These are phyloP conservation scores for Rhynchosporium graminicola DNA, from an alignment of 2,329 filamentous ascomycete genomes.

Conservation along the genomic window DNA sequence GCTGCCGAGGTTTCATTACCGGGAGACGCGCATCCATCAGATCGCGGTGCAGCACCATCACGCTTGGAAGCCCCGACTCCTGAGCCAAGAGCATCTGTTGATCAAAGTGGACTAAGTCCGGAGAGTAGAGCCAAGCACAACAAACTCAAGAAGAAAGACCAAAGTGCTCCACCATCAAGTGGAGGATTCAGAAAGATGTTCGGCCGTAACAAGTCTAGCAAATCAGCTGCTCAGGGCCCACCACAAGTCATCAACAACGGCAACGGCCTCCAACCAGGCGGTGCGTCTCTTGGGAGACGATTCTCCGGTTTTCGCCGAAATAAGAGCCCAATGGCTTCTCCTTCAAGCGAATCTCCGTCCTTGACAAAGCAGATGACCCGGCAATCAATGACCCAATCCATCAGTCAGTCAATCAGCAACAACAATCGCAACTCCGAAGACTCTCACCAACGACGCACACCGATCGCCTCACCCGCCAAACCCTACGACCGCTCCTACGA, in stretches of 20 bases:
- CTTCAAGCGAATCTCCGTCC: slow-evolving; percentile 30
- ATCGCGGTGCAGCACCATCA: slow-evolving; percentile 27
- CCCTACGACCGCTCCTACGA: slow-evolving; percentile 46
- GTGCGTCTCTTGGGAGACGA: slow-evolving; percentile 41
- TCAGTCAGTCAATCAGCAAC: too few species aligned
- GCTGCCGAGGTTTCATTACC: slow-evolving; percentile 34
- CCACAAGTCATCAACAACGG: slow-evolving; percentile 52
- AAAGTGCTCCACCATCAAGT: slow-evolving; percentile 31
- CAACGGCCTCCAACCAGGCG: slow-evolving; percentile 40
- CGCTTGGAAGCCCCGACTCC: slow-evolving; percentile 29
- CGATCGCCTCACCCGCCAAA: slow-evolving; percentile 37
- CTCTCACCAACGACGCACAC: slow-evolving; percentile 28
- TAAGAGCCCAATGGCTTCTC: slow-evolving; percentile 34
- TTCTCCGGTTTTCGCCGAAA: slow-evolving; percentile 46
- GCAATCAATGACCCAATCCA: slow-evolving; percentile 6
- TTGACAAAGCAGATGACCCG: slow-evolving; percentile 36
- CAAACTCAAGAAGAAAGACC: slow-evolving; percentile 57
- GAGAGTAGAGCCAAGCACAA: slow-evolving; percentile 50
- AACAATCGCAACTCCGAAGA: slow-evolving; percentile 33
- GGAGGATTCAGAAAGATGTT: slow-evolving; percentile 67
- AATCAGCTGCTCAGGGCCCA: slow-evolving; percentile 56
- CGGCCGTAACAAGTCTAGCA: slow-evolving; percentile 59
- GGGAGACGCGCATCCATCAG: slow-evolving; percentile 29
- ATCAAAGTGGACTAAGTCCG: slow-evolving; percentile 42
- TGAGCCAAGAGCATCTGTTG: slow-evolving; percentile 33